Percentiles rank a stretch among this genome's conserved stretches.
Conservation (phyloP, 73 alveolate species). For the Paramecium octaurelia region DNA sequence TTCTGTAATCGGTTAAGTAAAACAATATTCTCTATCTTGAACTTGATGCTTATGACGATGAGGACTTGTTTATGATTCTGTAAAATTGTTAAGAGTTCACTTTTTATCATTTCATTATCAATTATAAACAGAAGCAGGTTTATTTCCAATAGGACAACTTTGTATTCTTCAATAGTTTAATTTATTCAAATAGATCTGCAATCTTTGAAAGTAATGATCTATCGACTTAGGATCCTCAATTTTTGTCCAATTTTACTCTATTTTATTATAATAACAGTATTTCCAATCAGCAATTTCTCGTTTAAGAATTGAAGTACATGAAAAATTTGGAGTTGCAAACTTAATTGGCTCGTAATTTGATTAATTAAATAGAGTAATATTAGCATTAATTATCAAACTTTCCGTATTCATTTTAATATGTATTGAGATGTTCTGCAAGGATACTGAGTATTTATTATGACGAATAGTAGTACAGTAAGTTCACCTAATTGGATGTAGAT, state of each 20-base stretch:
- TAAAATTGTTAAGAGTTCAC: not conserved
- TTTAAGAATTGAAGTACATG: not conserved
- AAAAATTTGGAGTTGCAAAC: not conserved
- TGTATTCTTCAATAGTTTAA: not conserved
- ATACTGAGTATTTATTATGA: not conserved
- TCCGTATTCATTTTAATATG: not conserved
- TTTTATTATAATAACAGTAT: not conserved
- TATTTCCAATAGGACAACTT: not conserved
- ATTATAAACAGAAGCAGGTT: not conserved
- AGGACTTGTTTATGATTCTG: not conserved
- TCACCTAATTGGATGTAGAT: not conserved
- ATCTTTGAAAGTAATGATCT: not conserved
- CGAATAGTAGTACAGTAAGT: not conserved
- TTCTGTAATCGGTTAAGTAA: not conserved
- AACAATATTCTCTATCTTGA: not conserved
- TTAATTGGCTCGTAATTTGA: not conserved
- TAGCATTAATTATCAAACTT: not conserved
- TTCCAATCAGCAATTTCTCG: not conserved
- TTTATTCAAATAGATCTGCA: not conserved
- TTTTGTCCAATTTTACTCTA: not conserved
- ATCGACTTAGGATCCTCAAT: not conserved
- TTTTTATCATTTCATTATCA: not conserved
- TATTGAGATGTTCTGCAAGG: not conserved
- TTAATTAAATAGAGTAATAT: not conserved
- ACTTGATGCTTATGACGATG: constrained; percentile 8